Base-by-base conservation (phyloP, 805 yeast genomes). In the Monosporozyma servazzii region DNA sequence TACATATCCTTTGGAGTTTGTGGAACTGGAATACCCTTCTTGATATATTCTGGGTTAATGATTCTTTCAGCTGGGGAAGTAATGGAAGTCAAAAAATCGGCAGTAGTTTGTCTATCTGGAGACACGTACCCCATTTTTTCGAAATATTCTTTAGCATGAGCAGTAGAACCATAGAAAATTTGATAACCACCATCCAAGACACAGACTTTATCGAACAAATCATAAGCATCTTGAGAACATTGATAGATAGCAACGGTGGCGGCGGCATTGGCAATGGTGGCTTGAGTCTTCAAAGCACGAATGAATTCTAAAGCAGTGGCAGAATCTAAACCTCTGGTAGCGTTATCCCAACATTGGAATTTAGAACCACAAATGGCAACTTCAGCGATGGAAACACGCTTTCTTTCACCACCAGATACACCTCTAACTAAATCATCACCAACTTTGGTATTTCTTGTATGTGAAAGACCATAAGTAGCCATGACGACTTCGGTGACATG, bases 351-450 rank as follows among this genome's bases (percentile, higher is more conserved):
- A 67, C 86, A 80, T 56, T 77, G 82, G 49, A 84, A 71, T 47
- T 78, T 71, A 30, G 88, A 84, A 31, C 82, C 80, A 48, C 82
- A 74, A 45, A 84, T 77, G 46, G 84, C 70, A 2, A 86, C 86
- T 69, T 86, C 95, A 11, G 89, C 88, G 60, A 86, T 82, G 11
- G 91, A 83, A 3, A 86, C 91, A 72, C 95, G 79, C 69, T 86
- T 85, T 58, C 95, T 73, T 70, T 86, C 93, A 74, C 95, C 93
- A 62, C 95, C 91, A 49, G 91, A 82, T 44, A 84, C 86, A 71
- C 88, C 86, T 65, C 88, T 75, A 31, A 83, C 75, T 40, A 75
- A 71, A 54, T 80, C 84, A 60, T 74, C 75, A 54, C 86, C 86
- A 42, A 80, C 85, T 55, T 76, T 77, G n/a, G 85, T 80, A 63